phyloP scores from a whole-genome alignment of 192 early-diverging fungal genomes.

The Pilobolus umbonatus region DNA sequence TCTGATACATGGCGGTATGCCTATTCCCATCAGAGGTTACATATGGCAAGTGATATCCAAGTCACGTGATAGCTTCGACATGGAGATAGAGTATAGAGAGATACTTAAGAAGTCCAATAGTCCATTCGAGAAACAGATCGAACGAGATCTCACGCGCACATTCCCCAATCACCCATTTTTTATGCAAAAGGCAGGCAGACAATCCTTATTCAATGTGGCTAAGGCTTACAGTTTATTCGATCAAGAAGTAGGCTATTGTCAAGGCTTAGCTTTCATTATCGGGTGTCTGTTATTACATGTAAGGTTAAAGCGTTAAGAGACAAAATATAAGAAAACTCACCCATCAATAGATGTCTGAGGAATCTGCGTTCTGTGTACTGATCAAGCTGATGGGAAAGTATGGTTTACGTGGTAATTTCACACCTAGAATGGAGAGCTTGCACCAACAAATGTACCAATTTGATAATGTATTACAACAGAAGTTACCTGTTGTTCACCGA shows the following conservation, averaged over 20 bases:
- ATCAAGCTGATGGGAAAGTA: conserved; percentile 88
- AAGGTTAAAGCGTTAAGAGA: conserved; percentile 14
- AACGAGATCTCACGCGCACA: conserved; percentile 83
- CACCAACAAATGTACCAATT: conserved; percentile 88
- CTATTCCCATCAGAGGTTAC: conserved; percentile 78
- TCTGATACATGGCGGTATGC: conserved; percentile 75
- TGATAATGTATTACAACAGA: conserved; percentile 79
- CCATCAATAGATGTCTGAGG: conserved; percentile 82
- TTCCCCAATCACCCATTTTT: conserved; percentile 88
- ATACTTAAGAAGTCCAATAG: conserved; percentile 57
- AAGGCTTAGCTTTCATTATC: conserved; percentile 93
- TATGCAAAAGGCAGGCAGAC: conserved; percentile 77
- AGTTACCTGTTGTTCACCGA: conserved; percentile 69
- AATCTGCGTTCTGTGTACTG: conserved; percentile 91
- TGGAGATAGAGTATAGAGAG: conserved; percentile 72
- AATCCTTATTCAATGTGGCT: conserved; percentile 82
- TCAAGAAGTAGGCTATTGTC: conserved; percentile 95
- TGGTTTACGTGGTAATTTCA: conserved; percentile 84
- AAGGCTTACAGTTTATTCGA: conserved; percentile 94
- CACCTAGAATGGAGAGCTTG: conserved; percentile 86
- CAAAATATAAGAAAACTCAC: neutral
- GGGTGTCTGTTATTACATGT: conserved; percentile 88
- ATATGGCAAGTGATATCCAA: conserved; percentile 90
- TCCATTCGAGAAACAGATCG: conserved; percentile 86
- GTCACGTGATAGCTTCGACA: conserved; percentile 61